Evolutionary conservation across 2,329 filamentous ascomycete species (phyloP).

Genomic region (Trichoderma sp.): DNA sequence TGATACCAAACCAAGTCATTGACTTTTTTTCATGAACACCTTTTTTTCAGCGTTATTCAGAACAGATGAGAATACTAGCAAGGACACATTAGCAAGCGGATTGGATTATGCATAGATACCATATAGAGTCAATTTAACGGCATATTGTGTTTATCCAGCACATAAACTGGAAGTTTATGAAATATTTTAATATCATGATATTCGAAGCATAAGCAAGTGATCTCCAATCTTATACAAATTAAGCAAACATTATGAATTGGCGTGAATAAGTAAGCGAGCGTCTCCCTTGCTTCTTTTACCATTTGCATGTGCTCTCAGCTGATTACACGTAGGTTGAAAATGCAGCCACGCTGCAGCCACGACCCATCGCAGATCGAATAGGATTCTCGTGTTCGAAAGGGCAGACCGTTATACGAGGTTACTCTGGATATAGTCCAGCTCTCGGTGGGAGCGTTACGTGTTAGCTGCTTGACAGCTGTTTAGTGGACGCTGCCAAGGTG

Average conservation of each 20-base stretch:
- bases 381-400: not conserved
- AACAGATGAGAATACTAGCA: not conserved
- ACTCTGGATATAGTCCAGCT: not conserved
- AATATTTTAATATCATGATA: not conserved
- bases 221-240: not conserved
- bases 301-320: not conserved
- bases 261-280: not conserved
- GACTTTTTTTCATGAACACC: not conserved
- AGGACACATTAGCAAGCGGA: not conserved
- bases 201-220: not conserved
- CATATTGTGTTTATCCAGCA: not conserved
- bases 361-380: not conserved
- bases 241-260: not conserved
- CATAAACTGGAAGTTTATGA: not conserved
- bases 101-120: constrained; percentile 8
- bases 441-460: not conserved
- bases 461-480: not conserved
- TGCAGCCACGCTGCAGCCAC: constrained; percentile 2
- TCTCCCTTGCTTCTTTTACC: not conserved
- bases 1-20: not conserved
- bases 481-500: not conserved
- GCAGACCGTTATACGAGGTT: not conserved
- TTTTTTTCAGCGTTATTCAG: not conserved
- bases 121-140: constrained; percentile 8
- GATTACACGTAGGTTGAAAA: not conserved